Evolutionary conservation across 129 eudicot genomes (phyloP), one percentile per base, ranked within the genome.

Genomic region (Smallanthus sonchifolius): DNA sequence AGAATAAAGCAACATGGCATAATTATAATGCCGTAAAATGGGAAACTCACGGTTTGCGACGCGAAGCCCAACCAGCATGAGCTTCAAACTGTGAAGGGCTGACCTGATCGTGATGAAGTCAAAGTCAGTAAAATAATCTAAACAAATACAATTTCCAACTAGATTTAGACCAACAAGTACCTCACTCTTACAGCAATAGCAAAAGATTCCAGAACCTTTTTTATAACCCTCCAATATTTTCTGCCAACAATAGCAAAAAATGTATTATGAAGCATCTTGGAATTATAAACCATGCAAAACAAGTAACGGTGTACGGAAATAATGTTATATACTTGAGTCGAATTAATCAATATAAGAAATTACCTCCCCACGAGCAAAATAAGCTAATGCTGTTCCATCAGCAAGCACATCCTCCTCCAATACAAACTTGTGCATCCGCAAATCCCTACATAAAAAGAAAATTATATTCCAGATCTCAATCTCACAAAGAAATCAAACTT

Each of bases 51-150:
- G 98, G 98, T 78, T 94, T 94, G 43, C 97, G 88, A 15, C 98
- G 97, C 56, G 93, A 79, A 72, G 91, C 87, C 82, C 79, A 88
- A 64, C 98, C 98, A 75, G 98, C 98, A 83, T 94, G 98, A 40
- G 96, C 92, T 79, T 94, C 98, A 77, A 94, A 94, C 48, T 81
- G 86, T 30, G 98, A 94, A 36, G 98, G 97, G 66, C 98, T 94
- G 48, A 94, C 89, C 98, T 93, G 89, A 70, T 69, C 69, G 82
- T 57, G 40, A 49, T 72, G 10, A 37, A 6, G 38, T 28, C 55
- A 76, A 32, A 9, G 49, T 79, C 19, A 86, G 74, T 36, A 78
- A 52, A 37, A 67, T 32, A 39, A 75, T 7, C 57, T 45, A 35
- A 19, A 76, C 60, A 19, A 49, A 62, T 24, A 36, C 30, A 38